These are phyloP conservation scores for Orbilia brochopaga DNA, from an alignment of 2,329 filamentous ascomycete species.

Conservation along the genomic window DNA sequence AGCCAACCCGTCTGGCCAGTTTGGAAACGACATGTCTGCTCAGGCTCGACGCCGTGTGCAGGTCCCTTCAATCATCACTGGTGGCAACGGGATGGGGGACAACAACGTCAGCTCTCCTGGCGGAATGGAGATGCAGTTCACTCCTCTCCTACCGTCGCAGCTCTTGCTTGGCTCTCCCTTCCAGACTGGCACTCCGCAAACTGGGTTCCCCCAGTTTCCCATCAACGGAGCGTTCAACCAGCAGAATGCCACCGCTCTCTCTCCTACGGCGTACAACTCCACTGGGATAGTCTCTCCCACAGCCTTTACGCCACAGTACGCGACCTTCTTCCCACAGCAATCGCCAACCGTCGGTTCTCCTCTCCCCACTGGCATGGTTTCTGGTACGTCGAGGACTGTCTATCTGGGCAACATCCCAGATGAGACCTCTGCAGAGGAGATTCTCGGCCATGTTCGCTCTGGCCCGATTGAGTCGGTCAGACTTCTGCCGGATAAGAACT, in stretches of 20 bases:
- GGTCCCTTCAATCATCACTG: constrained; percentile 91
- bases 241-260: constrained; percentile 78
- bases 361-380: constrained; percentile 78
- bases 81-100: constrained; percentile 65
- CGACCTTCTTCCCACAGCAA: constrained; percentile 72
- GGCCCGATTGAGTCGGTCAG: constrained; percentile 99
- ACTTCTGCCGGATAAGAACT: constrained; percentile 97
- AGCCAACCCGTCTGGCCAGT: constrained; percentile 90
- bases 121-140: constrained; percentile 98
- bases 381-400: constrained; percentile 91
- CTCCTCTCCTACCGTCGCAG: constrained; percentile 90
- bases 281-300: constrained; percentile 77
- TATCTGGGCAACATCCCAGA: constrained; percentile 98
- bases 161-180: constrained; percentile 94
- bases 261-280: constrained; percentile 80
- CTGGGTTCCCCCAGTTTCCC: constrained; percentile 90
- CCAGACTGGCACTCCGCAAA: constrained; percentile 90
- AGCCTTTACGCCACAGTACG: constrained; percentile 78
- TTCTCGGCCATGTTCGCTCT: constrained; percentile 91
- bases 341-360: constrained; percentile 83
- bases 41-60: constrained; percentile 82
- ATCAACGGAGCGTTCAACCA: constrained; percentile 78
- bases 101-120: constrained; percentile 84
- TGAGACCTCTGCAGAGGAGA: constrained; percentile 95
- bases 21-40: constrained; percentile 81